phyloP scores from a whole-genome alignment of 1,284 basidiomycete genomes.

The Boletellus dicymbophilus region DNA sequence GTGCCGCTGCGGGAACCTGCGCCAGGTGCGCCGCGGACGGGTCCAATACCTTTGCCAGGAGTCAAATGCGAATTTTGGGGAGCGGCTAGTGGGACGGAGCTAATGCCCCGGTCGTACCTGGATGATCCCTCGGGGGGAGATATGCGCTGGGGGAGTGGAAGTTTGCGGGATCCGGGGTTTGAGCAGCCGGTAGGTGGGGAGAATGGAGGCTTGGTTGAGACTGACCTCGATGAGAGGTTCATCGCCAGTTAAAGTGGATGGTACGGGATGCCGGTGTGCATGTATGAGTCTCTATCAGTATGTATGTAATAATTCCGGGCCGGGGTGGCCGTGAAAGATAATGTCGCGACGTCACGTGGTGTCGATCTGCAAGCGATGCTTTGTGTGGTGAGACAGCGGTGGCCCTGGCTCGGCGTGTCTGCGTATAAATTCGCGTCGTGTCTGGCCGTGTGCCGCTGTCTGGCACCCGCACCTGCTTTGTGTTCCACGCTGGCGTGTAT shows the following conservation, averaged over 20 bases:
- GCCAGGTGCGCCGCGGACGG: conserved; percentile 30
- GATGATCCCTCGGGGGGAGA: not conserved
- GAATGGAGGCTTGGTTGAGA: no score
- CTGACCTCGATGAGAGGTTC: no score
- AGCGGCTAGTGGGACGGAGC: not conserved
- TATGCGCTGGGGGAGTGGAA: no score
- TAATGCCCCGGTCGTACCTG: not conserved
- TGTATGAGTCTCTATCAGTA: not conserved
- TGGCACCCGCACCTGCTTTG: conserved; percentile 9
- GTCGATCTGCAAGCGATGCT: not conserved
- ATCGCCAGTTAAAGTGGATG: no score
- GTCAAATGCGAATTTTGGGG: not conserved
- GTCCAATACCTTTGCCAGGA: conserved; percentile 18
- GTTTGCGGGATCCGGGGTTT: no score
- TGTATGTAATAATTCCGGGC: no score
- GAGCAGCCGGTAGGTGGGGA: no score
- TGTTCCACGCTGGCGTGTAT: conserved; percentile 24
- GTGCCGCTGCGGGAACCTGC: not conserved
- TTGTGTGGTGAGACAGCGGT: conserved; percentile 18
- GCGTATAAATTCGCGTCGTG: conserved; percentile 10
- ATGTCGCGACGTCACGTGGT: not conserved
- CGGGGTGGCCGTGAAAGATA: no score
- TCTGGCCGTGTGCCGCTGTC: not conserved
- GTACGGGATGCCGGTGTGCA: no score
- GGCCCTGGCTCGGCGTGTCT: not conserved